Conservation (phyloP, 768 basidiomycete genomes). For the Tylopilus felleus region DNA sequence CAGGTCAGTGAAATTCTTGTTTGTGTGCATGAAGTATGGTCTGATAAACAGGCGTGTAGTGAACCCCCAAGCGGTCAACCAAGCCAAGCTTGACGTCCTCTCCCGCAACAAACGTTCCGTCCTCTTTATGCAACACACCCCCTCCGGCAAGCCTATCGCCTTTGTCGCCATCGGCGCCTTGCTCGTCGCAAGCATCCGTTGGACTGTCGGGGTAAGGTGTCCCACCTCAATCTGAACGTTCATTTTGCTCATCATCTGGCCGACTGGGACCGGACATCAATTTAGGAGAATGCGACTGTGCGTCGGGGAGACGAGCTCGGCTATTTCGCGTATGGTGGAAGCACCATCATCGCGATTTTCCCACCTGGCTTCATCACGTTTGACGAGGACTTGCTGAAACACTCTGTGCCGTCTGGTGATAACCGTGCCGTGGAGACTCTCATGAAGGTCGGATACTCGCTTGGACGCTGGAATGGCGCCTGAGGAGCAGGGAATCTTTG, state of each 20-base stretch:
- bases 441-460: slow-evolving; percentile 43
- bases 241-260: background rate
- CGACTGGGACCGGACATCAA: background rate
- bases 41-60: slow-evolving; percentile 34
- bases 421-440: slow-evolving; percentile 57
- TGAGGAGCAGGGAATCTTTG: background rate
- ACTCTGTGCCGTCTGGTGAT: slow-evolving; percentile 37
- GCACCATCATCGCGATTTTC: slow-evolving; percentile 62
- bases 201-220: slow-evolving; percentile 43
- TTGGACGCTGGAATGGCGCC: slow-evolving; percentile 23
- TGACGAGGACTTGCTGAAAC: slow-evolving; percentile 57
- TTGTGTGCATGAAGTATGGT: background rate
- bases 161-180: slow-evolving; percentile 79
- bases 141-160: slow-evolving; percentile 49
- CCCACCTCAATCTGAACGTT: background rate
- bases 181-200: slow-evolving; percentile 72
- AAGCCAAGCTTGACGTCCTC: slow-evolving; percentile 60
- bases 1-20: slow-evolving; percentile 35
- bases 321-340: slow-evolving; percentile 75
- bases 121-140: slow-evolving; percentile 46
- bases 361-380: slow-evolving; percentile 52
- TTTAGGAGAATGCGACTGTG: slow-evolving; percentile 44
- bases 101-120: slow-evolving; percentile 61
- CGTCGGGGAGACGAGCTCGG: slow-evolving; percentile 67
- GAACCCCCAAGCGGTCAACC: slow-evolving; percentile 77